Evolutionary conservation across 2,329 filamentous ascomycete species (phyloP), one percentile per base, ranked within the genome.

Genomic region (Colletotrichum tamarilloi): DNA sequence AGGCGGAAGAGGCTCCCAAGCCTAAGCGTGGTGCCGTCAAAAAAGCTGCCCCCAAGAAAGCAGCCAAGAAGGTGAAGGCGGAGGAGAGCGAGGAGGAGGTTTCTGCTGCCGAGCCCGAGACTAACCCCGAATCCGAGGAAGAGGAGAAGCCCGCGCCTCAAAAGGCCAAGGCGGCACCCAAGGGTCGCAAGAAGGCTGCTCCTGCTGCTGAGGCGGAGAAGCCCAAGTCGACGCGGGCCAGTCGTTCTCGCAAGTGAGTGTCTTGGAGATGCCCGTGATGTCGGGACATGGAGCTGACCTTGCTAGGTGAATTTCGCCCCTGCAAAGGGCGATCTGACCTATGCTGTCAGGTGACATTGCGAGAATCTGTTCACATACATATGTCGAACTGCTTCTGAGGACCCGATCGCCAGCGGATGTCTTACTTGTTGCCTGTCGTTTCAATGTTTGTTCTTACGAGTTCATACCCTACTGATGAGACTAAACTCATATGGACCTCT

Each of bases 1-100:
- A 53, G 62, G 56, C 5, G 24, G 74, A 76, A 14, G 75, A 80
- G 60, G 76, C 75, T 26, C 76, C 81, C 14, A 84, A 81, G 77
- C 75, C 79, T 35, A 82, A 80, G 76, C 77, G 77, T 59, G 76
- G 77, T 57, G 78, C 79, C 46, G 77, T 77, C 67, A 75, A 77
- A 57, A 81, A 80, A 76, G 70, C 75, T 9, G 75, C 74, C 11
- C 53, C 62, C 30, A 74, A 72, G 58, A 71, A 52, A 42, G 56
- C 68, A 22, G 64, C 68, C 5, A 22, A 59, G 60, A 74, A 68
- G 56, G 59, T 24, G n/a, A 69, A 74, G 62, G 59, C 26, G 6
- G 68, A 73, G 16, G 75, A 74, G 22, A 75, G 72, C 5, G 74
- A 77, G 32, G 62, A 75, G 4, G 70, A 66, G 46, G 16, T 7